Conservation (phyloP, 768 basidiomycete genomes). For the Erythrobasidium yunnanense region DNA sequence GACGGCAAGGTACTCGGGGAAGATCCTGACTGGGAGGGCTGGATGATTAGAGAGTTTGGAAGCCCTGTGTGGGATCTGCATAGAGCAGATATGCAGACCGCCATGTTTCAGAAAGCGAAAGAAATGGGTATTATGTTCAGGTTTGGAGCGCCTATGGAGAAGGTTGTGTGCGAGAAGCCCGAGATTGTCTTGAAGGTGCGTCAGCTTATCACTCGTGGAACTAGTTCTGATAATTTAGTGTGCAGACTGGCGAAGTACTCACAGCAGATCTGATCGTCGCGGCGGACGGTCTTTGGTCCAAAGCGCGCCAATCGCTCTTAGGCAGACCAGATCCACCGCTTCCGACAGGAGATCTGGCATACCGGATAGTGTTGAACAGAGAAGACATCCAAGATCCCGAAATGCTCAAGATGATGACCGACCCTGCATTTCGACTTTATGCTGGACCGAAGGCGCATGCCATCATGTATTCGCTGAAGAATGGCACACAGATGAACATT, state of each 20-base stretch:
- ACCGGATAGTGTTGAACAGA: slow-evolving; percentile 18
- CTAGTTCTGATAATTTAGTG: neutral
- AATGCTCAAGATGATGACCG: slow-evolving; percentile 4
- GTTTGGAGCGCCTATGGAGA: slow-evolving; percentile 1
- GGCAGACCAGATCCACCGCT: neutral
- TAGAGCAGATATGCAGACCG: slow-evolving; percentile 14
- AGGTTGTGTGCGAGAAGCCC: neutral
- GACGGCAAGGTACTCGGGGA: slow-evolving; percentile 17
- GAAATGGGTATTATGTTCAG: slow-evolving; percentile 1
- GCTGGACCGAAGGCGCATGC: slow-evolving; percentile 17
- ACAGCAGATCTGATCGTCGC: slow-evolving; percentile 18
- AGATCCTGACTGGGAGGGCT: slow-evolving; percentile 2
- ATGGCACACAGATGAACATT: slow-evolving; percentile 1
- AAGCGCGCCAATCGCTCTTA: slow-evolving; percentile 1
- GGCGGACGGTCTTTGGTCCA: slow-evolving; percentile 20
- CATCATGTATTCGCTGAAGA: slow-evolving; percentile 7
- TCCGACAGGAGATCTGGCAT: slow-evolving; percentile 21
- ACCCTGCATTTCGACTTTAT: slow-evolving; percentile 7
- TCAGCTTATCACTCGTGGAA: neutral
- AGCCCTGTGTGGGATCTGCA: slow-evolving; percentile 19
- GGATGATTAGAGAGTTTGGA: slow-evolving; percentile 10
- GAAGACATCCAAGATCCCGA: neutral
- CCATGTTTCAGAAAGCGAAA: slow-evolving; percentile 9
- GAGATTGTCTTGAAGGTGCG: neutral
- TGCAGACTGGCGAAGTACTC: neutral